Base-by-base conservation (phyloP, 306 rosid genomes). In the Acacia confusa region DNA sequence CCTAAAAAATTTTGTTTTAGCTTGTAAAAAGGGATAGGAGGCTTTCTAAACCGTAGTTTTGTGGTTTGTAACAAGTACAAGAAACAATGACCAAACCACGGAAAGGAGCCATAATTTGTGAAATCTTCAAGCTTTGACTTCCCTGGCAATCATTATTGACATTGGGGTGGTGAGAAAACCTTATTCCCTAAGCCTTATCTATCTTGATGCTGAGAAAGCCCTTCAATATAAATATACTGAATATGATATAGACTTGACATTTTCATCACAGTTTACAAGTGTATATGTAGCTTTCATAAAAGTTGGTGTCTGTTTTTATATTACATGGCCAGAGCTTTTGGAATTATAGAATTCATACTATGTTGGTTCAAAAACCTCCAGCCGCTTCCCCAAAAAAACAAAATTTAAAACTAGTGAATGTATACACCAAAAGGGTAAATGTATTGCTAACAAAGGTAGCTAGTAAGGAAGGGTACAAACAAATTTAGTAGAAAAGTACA, bases 61-160 rank as follows among this genome's bases (percentile, higher is more conserved):
- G 7, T 34, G 40, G 7, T 36, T 5, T 36, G 0, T 1, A 5
- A 34, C 0, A 4, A 4, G 7, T 0, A 4, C 7, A 4, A 60
- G 3, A 58, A 61, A 61, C 36, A 13, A 27, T 6, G 40, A 63
- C 17, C 52, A 70, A 74, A 15, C 41, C 58, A 44, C 2, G 30
- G 67, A 84, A 43, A 25, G 45, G 2, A 66, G 76, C 72, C 76
- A 17, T 52, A 52, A 52, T 52, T 17, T 52, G 58, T 52, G 58
- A 30, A 60, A 70, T 20, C 48, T 3, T 68, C 50, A 63, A 30
- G 38, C 38, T 22, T 50, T 79, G 82, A 75, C 75, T 58, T 28
- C n/a, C 10, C 5, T 67, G 47, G 76, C 80, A 68, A 68, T 67
- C 77, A 55, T 67, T 67, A 6, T 75, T 81, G 84, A 43, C 60